These are phyloP conservation scores for Claviceps pazoutovae DNA, from an alignment of 2,329 filamentous ascomycete species.

Conservation along the genomic window DNA sequence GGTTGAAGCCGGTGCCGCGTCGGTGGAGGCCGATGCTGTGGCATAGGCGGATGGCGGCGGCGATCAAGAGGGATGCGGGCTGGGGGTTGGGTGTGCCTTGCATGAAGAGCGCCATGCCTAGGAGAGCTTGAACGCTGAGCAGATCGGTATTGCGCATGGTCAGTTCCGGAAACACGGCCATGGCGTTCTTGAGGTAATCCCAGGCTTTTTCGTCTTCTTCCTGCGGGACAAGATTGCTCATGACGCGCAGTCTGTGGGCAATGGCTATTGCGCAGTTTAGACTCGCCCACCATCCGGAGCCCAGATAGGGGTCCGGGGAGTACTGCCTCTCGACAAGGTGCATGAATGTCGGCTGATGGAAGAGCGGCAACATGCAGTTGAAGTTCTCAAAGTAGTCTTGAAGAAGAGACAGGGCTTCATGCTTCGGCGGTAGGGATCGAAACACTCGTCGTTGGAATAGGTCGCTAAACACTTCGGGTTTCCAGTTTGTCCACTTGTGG, in stretches of 20 bases:
- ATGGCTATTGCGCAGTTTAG: slow-evolving; percentile 91
- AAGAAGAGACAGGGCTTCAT: slow-evolving; percentile 75
- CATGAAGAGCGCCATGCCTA: slow-evolving; percentile 89
- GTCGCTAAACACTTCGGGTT: slow-evolving; percentile 90
- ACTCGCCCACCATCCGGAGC: slow-evolving; percentile 96
- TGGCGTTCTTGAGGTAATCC: slow-evolving; percentile 91
- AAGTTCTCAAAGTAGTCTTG: slow-evolving; percentile 97
- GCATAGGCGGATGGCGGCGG: slow-evolving; percentile 76
- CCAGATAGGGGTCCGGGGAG: slow-evolving; percentile 80
- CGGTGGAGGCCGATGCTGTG: slow-evolving; percentile 96
- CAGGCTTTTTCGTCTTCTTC: slow-evolving; percentile 92
- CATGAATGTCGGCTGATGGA: slow-evolving; percentile 97
- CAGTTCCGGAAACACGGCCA: slow-evolving; percentile 83
- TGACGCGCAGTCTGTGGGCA: slow-evolving; percentile 78
- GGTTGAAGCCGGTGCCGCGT: slow-evolving; percentile 77
- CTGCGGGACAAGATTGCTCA: slow-evolving; percentile 82
- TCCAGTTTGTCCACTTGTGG: slow-evolving; percentile 95
- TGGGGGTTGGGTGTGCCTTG: slow-evolving; percentile 95
- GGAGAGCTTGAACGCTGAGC: slow-evolving; percentile 80
- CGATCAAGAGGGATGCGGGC: slow-evolving; percentile 79
- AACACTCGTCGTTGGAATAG: slow-evolving; percentile 79
- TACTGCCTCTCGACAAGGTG: slow-evolving; percentile 91
- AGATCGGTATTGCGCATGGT: slow-evolving; percentile 94
- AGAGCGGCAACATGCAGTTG: slow-evolving; percentile 96
- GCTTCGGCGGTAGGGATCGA: slow-evolving; percentile 67